Evolutionary conservation across 139 green algal species (phyloP), one percentile per base, ranked within the genome.

Genomic region (Closterium sp.): DNA sequence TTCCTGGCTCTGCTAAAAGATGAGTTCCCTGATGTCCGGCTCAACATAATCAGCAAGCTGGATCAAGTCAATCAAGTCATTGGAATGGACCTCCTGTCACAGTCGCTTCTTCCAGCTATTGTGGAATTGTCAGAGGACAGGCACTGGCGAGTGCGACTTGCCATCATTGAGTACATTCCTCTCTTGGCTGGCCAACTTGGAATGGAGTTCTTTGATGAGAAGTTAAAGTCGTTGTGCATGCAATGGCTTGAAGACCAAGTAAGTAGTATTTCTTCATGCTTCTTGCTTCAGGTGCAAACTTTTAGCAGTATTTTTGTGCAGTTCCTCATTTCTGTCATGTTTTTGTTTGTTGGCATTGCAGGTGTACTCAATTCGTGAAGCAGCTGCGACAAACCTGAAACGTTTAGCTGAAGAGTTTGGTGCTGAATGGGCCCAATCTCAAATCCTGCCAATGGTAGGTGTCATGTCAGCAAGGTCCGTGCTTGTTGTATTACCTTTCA

Each of bases 21-120:
- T 92, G 97, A 98, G 30, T 98, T 96, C 88, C 97, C 98, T 22
- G 98, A 99, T n/a, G 98, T 99, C 73, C 95, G 98, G 10, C 96
- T 99, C 28, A 99, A 99, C 90, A 98, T 99, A 89, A 99, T 99
- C 96, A 97, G 94, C 95, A 99, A 99, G 92, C 96, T 99, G 89
- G 97, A 99, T 92, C 96, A 98, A 93, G 97, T 99, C 88, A 96
- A 96, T 95, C 92, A 94, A 91, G 97, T 99, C 21, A 98, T 99
- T 45, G 97, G 98, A 93, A 97, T 99, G 19, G 97, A 99, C 79
- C 96, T 98, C 87, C 95, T 99, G 42, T 97, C 96, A 5, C 96
- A 99, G 95, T 97, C 95, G 86, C 95, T 99, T 91, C 95, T 99
- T 92, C 98, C 98, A 0, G 98, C 98, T 0, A 98, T 99, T 86